Percentiles rank a stretch among this genome's conserved stretches.
Evolutionary conservation across 2,329 filamentous ascomycete species (phyloP).

Genomic region (Colletotrichum musicola): DNA sequence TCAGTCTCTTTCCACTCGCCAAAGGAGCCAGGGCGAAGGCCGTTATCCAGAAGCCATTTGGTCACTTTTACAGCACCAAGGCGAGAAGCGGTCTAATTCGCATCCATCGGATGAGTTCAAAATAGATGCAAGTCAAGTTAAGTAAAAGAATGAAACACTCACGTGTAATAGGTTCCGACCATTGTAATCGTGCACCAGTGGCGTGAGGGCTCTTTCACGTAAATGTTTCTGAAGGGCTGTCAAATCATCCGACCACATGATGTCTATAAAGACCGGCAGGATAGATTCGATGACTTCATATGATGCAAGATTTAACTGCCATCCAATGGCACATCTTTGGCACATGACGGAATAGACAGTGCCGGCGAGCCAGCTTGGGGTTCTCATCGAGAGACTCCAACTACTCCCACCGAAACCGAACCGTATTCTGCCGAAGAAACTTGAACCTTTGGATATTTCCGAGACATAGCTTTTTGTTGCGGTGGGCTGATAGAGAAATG

Average conservation of each 20-base stretch:
- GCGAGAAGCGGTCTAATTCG: neutral
- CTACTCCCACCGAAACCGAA: neutral
- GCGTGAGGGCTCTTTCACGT: neutral
- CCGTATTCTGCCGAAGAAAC: neutral
- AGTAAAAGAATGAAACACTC: neutral
- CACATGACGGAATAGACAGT: constrained; percentile 18
- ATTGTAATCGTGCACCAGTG: neutral
- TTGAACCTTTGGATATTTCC: neutral
- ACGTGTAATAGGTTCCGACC: neutral
- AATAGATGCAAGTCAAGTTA: fast-evolving
- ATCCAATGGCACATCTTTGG: neutral
- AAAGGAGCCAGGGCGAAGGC: neutral
- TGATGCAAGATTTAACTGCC: neutral
- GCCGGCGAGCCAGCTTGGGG: constrained; percentile 9
- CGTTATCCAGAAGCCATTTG: neutral
- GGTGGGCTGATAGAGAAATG: neutral
- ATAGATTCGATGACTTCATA: neutral
- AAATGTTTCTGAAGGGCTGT: neutral
- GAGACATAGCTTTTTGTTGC: neutral
- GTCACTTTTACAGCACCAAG: neutral
- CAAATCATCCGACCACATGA: neutral
- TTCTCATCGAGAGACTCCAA: constrained; percentile 1
- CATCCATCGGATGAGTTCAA: neutral
- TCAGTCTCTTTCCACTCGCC: neutral
- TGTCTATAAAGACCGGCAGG: fast-evolving